A percentile compares a stretch with the other conserved stretches of the same genome.
phyloP scores from a whole-genome alignment of 2,329 filamentous ascomycete genomes.

The Trichophyton verrucosum region DNA sequence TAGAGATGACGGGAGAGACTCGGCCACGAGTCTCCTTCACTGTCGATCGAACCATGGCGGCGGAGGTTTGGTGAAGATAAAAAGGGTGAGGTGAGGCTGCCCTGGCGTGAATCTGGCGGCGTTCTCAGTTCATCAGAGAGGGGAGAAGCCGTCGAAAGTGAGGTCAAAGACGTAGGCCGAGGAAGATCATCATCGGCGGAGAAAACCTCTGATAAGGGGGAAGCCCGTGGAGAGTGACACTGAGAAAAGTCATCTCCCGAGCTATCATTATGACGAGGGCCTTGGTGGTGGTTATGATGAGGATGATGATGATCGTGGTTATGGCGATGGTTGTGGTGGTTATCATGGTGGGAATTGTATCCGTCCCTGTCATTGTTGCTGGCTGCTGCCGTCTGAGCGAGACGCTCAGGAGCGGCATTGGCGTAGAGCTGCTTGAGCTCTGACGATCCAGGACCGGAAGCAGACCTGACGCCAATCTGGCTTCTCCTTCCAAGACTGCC shows the following conservation, averaged over 20 bases:
- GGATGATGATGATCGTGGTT: neutral
- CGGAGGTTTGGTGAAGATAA: slow-evolving; percentile 27
- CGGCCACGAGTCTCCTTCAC: slow-evolving; percentile 30
- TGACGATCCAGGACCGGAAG: neutral
- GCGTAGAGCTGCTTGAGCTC: neutral
- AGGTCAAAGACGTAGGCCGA: slow-evolving; percentile 33
- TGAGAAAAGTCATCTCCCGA: slow-evolving; percentile 2
- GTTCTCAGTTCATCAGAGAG: slow-evolving; percentile 30
- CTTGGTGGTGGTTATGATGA: neutral
- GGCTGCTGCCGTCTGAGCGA: neutral
- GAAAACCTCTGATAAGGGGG: slow-evolving; percentile 7
- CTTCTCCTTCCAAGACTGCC: slow-evolving; percentile 7
- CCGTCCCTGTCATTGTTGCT: neutral
- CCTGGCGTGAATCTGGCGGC: slow-evolving; percentile 27
- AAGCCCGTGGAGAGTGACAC: neutral
- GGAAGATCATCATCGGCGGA: slow-evolving; percentile 21
- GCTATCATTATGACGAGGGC: neutral
- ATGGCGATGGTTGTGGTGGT: slow-evolving; percentile 2
- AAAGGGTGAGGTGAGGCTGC: slow-evolving; percentile 28
- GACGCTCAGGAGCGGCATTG: neutral
- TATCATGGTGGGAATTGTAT: neutral
- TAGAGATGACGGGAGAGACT: slow-evolving; percentile 16
- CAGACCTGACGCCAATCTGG: neutral
- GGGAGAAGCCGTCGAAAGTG: slow-evolving; percentile 33
- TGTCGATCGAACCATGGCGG: slow-evolving; percentile 28